Evolutionary conservation across 352 stramenopile species (phyloP), one percentile per base, ranked within the genome.

Genomic region (Globisporangium cederbergense): DNA sequence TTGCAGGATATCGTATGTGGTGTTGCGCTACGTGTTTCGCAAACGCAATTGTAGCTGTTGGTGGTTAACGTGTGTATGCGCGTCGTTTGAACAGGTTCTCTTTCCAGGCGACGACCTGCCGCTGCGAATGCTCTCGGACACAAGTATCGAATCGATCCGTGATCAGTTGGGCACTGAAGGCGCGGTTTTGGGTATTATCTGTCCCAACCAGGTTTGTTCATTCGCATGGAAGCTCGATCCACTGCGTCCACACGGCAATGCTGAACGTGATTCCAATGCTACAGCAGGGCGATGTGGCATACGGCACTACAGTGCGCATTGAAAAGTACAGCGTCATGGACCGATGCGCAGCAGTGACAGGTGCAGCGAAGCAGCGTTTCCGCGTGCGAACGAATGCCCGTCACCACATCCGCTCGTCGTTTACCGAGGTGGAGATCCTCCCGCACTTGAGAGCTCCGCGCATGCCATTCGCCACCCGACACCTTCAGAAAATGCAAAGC

Each of bases 31-130:
- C 22, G 22, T 16, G 36, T 38, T 11, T 67, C 1, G 40, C 32
- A 3, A 38, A 28, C 16, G 10, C 52, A 32, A 16, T 16, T 36
- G n/a, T 22, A 42, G 13, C 0, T 20, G 13, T 40, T 25, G 9
- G 13, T 10, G 0, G 40, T 32, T 22, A 18, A 32, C 30, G 28
- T 55, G 40, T 62, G 20, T 46, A 2, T 14, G 3, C 16, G 47
- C 22, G 2, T 18, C 9, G 6, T 16, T 32, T 11, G 10, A n/a
- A 18, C 58, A 95, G 85, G 81, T 95, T 59, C 74, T 95, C 20
- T 95, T 95, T 64, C 87, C 87, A 18, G 85, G 86, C 13, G 85
- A 93, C 42, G 79, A 89, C 60, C 63, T 95, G 2, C 85, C 87
- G 22, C 63, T 95, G 67, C 77, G 87, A 6, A 74, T 93, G 77